These are phyloP conservation scores for Ziziphus jujuba DNA, from an alignment of 306 rosid species.

Conservation along the genomic window DNA sequence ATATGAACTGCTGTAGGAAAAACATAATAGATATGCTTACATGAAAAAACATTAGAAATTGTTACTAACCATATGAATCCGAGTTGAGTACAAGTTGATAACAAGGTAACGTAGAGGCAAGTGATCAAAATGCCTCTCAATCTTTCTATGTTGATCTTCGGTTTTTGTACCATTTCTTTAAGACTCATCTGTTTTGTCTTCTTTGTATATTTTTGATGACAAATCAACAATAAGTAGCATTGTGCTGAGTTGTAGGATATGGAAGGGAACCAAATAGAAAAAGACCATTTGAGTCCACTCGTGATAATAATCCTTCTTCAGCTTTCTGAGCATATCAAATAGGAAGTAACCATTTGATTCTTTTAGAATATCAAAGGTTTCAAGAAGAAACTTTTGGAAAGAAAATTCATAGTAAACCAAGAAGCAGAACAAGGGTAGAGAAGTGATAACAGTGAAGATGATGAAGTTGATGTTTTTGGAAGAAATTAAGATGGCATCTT, in stretches of 20 bases:
- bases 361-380: slow-evolving; percentile 1
- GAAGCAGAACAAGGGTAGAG: slow-evolving; percentile 47
- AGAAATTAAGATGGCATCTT: slow-evolving; percentile 34
- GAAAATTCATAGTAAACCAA: slow-evolving; percentile 39
- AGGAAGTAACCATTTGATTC: slow-evolving; percentile 8
- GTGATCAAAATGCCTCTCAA: slow-evolving; percentile 13
- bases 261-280: slow-evolving; percentile 18
- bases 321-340: not conserved
- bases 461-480: slow-evolving; percentile 47
- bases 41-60: slow-evolving; percentile 5
- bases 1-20: slow-evolving; percentile 11
- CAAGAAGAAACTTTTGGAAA: slow-evolving; percentile 31
- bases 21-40: not conserved
- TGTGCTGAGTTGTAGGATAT: slow-evolving; percentile 6
- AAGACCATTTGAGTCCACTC: slow-evolving; percentile 1
- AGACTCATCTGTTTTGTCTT: slow-evolving; percentile 8
- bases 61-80: slow-evolving; percentile 17
- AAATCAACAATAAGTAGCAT: slow-evolving; percentile 1
- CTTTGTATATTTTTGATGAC: slow-evolving; percentile 6
- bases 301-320: not conserved
- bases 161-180: slow-evolving; percentile 7
- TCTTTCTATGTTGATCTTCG: not conserved
- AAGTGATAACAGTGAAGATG: slow-evolving; percentile 41
- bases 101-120: slow-evolving; percentile 24
- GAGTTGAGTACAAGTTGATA: slow-evolving; percentile 15